Conservation (phyloP, 1,284 basidiomycete genomes). For the Fomitiporia mediterranea region DNA sequence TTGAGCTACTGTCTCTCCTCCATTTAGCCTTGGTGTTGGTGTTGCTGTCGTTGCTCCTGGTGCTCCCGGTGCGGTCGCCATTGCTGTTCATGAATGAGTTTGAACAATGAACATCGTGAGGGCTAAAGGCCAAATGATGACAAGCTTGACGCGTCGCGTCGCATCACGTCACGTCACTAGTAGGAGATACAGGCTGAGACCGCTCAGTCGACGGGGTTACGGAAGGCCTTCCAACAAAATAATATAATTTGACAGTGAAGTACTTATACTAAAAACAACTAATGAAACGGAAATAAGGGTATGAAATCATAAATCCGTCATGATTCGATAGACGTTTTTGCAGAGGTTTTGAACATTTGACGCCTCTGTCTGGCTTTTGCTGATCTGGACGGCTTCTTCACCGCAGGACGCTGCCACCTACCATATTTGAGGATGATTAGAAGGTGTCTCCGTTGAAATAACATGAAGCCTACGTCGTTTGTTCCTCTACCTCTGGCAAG, state of each 20-base stretch:
- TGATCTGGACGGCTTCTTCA: constrained; percentile 51
- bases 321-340: too few species aligned
- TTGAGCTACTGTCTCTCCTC: not conserved
- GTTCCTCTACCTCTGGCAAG: constrained; percentile 37
- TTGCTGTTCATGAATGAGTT: too few species aligned
- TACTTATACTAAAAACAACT: too few species aligned
- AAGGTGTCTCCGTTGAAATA: too few species aligned
- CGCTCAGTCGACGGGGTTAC: not conserved
- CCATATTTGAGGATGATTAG: too few species aligned
- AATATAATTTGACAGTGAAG: too few species aligned
- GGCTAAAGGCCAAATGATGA: not conserved
- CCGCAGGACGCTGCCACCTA: constrained; percentile 54
- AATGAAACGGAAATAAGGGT: not conserved
- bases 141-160: not conserved
- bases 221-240: too few species aligned
- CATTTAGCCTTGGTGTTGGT: not conserved
- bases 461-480: not conserved
- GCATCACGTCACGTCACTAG: not conserved
- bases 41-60: not conserved
- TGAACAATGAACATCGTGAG: too few species aligned
- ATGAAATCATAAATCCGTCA: not conserved
- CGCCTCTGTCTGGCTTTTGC: constrained; percentile 54
- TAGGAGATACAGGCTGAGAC: too few species aligned
- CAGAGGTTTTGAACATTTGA: constrained; percentile 33
- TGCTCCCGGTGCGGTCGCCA: not conserved